These are phyloP conservation scores for Pleurotus tuber-regium DNA, from an alignment of 768 basidiomycete genomes.

Conservation along the genomic window DNA sequence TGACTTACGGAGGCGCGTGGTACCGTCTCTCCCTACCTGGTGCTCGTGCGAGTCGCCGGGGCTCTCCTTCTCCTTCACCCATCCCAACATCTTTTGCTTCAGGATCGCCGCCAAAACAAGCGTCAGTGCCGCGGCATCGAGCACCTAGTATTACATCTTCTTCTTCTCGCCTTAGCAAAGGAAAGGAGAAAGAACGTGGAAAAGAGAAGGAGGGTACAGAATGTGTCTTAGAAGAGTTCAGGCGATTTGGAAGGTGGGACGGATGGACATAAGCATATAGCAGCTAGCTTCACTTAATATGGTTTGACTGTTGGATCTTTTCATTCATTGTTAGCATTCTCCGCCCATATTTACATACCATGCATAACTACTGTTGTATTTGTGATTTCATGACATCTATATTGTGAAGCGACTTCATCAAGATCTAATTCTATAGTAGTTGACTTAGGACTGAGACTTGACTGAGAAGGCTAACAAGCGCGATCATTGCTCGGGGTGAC, in stretches of 20 bases:
- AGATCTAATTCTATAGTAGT: not conserved
- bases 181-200: constrained; percentile 56
- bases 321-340: not conserved
- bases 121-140: constrained; percentile 38
- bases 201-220: constrained; percentile 57
- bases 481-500: constrained; percentile 7
- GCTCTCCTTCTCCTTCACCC: constrained; percentile 21
- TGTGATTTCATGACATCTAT: not conserved
- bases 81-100: constrained; percentile 18
- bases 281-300: not conserved
- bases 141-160: constrained; percentile 57
- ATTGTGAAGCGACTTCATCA: not conserved
- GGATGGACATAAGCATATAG: constrained; percentile 60
- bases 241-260: constrained; percentile 86
- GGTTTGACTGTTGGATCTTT: constrained; percentile 2
- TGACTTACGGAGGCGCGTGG: constrained; percentile 93
- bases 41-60: constrained; percentile 20
- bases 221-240: constrained; percentile 72
- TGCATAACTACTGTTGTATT: constrained; percentile 5
- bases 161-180: constrained; percentile 48
- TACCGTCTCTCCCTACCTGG: constrained; percentile 75
- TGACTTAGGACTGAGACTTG: too few relatives aligned
- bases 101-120: constrained; percentile 44
- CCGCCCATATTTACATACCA: constrained; percentile 8
- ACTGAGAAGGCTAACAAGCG: too few relatives aligned